Base-by-base conservation (phyloP, 1,284 basidiomycete species). In the Apiotrichum laibachii region DNA sequence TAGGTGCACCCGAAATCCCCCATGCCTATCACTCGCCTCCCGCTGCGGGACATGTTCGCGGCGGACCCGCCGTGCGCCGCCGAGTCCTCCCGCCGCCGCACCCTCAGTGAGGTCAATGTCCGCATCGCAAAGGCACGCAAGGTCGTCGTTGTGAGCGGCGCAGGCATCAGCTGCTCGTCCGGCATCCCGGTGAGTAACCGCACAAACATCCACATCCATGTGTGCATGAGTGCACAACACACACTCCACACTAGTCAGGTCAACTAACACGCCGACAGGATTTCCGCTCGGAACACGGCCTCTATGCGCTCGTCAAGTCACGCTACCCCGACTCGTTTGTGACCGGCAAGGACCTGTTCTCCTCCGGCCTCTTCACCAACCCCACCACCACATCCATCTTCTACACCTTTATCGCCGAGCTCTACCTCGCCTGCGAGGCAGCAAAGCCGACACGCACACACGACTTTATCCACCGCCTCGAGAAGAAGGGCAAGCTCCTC, bases 321-420 rank as follows among this genome's bases (percentile, higher is more conserved):
- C 84, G 87, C 73, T 89, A 91, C 70, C 90, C 90, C 15, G 85
- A 89, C 67, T 84, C 86, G 12, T 87, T 93, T 48, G 76, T 92
- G 48, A 90, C 90, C 76, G 92, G 92, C 52, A 88, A 89, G 65
- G 92, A 93, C 72, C 83, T 94, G 42, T 95, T 95, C 78, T 89
- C 92, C 75, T 88, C 90, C 46, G 87, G 88, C 31, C 81, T 92
- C 13, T 94, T 95, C 79, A 85, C 88, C 21, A 88, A 92, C 71
- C 81, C 88, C 21, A 34, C 61, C n/a, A 91, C 92, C 3, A 90
- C 90, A 1, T 84, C 91, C 7, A 83, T 95, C 31, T 97, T 97
- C 77, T 93, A 94, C 78, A 89, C 91, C 0, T 96, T 97, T 80
- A 92, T 97, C 60, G 89, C 92, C 6, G 86, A 90, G 70, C 86